Conservation (phyloP, 805 yeast genomes). For the Saturnispora bothae region DNA sequence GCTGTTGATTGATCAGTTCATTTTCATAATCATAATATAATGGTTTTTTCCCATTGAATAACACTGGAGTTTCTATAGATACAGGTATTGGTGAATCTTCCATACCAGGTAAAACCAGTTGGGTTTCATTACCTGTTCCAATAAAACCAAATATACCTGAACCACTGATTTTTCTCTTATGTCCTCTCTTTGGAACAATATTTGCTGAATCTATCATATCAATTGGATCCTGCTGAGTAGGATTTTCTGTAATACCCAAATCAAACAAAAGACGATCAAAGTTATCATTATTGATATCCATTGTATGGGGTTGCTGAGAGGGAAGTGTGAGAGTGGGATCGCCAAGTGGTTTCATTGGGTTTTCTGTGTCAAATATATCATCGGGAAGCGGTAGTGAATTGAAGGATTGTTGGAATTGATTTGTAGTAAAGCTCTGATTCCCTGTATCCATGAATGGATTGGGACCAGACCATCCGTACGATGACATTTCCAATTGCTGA, state of each 20-base stretch:
- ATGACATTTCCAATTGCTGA: slow-evolving; percentile 1
- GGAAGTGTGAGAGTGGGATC: background rate
- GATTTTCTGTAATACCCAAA: slow-evolving; percentile 28
- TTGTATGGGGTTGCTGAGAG: background rate
- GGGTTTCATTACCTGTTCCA: slow-evolving; percentile 43
- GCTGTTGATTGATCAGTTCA: slow-evolving; percentile 19
- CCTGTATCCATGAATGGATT: slow-evolving; percentile 8
- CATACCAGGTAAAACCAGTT: slow-evolving; percentile 48
- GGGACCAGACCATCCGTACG: slow-evolving; percentile 7
- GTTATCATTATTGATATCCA: slow-evolving; percentile 14
- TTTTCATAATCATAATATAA: slow-evolving; percentile 15
- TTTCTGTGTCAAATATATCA: slow-evolving; percentile 38
- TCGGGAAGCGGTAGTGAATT: slow-evolving; percentile 39
- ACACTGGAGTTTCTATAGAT: slow-evolving; percentile 13
- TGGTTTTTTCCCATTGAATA: slow-evolving; percentile 22
- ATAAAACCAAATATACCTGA: slow-evolving; percentile 71
- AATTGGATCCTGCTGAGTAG: background rate
- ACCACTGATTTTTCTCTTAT: slow-evolving; percentile 59
- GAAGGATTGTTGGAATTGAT: slow-evolving; percentile 14
- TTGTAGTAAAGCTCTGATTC: slow-evolving; percentile 6
- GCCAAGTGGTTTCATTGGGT: slow-evolving; percentile 9
- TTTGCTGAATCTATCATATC: background rate
- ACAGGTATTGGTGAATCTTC: background rate
- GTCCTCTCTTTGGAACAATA: slow-evolving; percentile 23
- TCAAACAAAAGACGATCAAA: slow-evolving; percentile 24